phyloP scores from a whole-genome alignment of 176 grass and related monocot species.

The Zizania latifolia region DNA sequence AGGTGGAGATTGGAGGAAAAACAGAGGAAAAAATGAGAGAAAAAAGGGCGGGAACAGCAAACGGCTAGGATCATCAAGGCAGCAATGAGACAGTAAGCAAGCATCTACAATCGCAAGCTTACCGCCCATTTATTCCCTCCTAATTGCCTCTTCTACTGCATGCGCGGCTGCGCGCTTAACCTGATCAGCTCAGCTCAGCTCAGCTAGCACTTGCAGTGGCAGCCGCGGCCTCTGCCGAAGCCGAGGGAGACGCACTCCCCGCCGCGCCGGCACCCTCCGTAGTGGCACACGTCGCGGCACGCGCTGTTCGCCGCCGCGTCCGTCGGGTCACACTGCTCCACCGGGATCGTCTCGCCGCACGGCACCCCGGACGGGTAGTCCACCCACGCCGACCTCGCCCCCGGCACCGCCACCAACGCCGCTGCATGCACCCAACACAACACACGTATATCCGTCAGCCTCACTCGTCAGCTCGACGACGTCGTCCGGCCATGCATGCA shows the following conservation, averaged over 20 bases:
- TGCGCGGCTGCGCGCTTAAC: no score
- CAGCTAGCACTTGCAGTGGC: slow-evolving; percentile 46
- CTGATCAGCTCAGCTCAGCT: not conserved
- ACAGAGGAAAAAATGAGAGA: not conserved
- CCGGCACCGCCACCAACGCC: not conserved
- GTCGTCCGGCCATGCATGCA: not conserved
- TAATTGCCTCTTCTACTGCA: not conserved
- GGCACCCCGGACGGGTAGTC: slow-evolving; percentile 53
- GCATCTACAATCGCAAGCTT: not conserved
- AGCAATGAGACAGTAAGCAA: not conserved
- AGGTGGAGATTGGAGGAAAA: not conserved
- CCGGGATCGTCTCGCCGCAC: slow-evolving; percentile 50
- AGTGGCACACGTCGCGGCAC: slow-evolving; percentile 72
- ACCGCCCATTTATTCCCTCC: not conserved
- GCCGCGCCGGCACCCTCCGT: slow-evolving; percentile 53
- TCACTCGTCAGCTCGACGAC: no score
- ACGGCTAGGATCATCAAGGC: not conserved
- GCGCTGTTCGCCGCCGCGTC: slow-evolving; percentile 52
- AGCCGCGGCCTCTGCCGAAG: slow-evolving; percentile 20
- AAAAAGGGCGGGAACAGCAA: not conserved
- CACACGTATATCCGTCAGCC: no score
- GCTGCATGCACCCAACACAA: slow-evolving; percentile 1
- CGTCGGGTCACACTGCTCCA: slow-evolving; percentile 52
- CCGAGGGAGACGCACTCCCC: slow-evolving; percentile 43
- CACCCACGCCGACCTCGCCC: slow-evolving; percentile 46